Evolutionary conservation across 2,329 filamentous ascomycete genomes (phyloP).

Genomic region (Pseudopithomyces chartarum): DNA sequence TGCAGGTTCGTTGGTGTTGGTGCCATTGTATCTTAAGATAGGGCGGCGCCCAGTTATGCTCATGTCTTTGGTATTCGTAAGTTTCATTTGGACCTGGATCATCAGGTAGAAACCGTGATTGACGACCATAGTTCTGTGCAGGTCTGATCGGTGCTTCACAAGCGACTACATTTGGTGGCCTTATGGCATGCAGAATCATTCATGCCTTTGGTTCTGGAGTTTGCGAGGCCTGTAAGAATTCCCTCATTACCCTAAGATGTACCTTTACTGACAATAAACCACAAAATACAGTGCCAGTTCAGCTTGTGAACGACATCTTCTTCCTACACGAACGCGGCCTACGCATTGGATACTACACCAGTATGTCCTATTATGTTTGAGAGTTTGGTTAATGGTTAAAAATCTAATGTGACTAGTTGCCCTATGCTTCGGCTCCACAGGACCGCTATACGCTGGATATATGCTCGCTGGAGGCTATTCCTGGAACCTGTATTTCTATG

Average conservation of each 20-base stretch:
- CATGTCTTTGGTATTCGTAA: slow-evolving; percentile 46
- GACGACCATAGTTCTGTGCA: slow-evolving; percentile 40
- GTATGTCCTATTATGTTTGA: background rate
- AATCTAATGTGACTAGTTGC: slow-evolving; percentile 45
- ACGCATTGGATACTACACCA: slow-evolving; percentile 64
- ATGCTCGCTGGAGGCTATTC: slow-evolving; percentile 64
- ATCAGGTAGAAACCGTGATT: background rate
- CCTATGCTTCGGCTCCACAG: slow-evolving; percentile 61
- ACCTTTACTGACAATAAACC: too few species aligned
- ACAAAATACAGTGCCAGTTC: slow-evolving; percentile 43
- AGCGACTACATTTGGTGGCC: slow-evolving; percentile 45
- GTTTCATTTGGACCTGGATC: background rate
- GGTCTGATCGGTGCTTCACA: slow-evolving; percentile 51
- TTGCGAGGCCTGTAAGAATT: slow-evolving; percentile 44
- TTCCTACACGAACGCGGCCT: slow-evolving; percentile 54
- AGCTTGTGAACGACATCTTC: slow-evolving; percentile 56
- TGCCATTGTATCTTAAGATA: slow-evolving; percentile 62
- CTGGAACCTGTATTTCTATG: slow-evolving; percentile 67
- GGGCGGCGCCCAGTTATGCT: slow-evolving; percentile 52
- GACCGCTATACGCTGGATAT: slow-evolving; percentile 64
- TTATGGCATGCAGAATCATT: slow-evolving; percentile 52
- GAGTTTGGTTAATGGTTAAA: slow-evolving; percentile 5
- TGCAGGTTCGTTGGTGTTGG: slow-evolving; percentile 55
- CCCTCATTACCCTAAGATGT: too few species aligned
- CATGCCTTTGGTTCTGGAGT: slow-evolving; percentile 52